Evolutionary conservation across 805 yeast genomes (phyloP), one percentile per base, ranked within the genome.

Genomic region (Candida khao-thaluensis): DNA sequence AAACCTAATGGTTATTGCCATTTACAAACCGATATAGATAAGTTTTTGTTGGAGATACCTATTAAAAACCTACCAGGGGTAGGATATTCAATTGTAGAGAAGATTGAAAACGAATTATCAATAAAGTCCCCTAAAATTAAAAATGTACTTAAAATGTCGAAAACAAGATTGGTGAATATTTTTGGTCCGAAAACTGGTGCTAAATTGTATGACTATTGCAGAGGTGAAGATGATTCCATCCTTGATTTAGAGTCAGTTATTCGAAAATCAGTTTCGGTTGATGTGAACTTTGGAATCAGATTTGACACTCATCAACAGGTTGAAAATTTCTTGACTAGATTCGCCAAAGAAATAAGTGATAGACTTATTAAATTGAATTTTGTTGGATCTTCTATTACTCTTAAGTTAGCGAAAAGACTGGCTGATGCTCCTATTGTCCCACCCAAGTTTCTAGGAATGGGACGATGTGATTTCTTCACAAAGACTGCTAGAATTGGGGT

Each of bases 281-380:
- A 91, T 54, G 82, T 91, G 18, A 86, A 88, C 45, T 91, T 88
- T 82, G 98, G 96, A 0, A 85, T 91, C 1, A 56, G 98, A 34
- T 84, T 90, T 47, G 74, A 78, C 22, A 65, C 64, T 1, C 66
- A 74, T 21, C 56, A 60, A 0, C 87, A 91, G 53, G 76, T 83
- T 17, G 90, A 83, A 45, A 48, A 40, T 4, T 93, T 91, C 52
- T 53, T 87, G 7, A 62, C 68, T 24, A 62, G 74, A 14, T 60
- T 89, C 34, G 67, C 83, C 1, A 59, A 62, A 21, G 96, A 88
- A 51, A 53, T 93, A 35, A 62, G 72, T 35, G 45, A 59, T 0
- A 68, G 95, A 38, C 53, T 89, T 40, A 44, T 59, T 1, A 69
- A 64, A 12, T 50, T 78, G 18, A 60, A 69, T 2, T 64, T 73